Evolutionary conservation across 306 rosid genomes (phyloP).

Genomic region (Bauhinia variegata): DNA sequence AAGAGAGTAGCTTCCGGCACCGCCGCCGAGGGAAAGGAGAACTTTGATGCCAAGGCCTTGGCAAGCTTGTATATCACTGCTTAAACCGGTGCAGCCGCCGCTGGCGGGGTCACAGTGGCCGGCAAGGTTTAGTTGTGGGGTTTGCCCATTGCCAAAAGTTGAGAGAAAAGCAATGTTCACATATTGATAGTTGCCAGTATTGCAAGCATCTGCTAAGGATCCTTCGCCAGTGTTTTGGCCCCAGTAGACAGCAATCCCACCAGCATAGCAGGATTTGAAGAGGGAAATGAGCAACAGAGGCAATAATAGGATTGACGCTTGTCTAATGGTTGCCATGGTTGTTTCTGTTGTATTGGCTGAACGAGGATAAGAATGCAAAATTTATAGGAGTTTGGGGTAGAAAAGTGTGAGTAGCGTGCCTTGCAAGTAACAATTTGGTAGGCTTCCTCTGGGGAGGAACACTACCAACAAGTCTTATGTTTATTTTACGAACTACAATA

Average conservation of each 20-base stretch:
- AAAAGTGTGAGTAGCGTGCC: conserved; percentile 30
- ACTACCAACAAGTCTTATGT: too few species aligned
- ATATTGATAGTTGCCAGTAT: conserved; percentile 61
- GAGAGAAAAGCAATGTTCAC: conserved; percentile 64
- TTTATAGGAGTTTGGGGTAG: conserved; percentile 40
- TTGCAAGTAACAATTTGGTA: conserved; percentile 2
- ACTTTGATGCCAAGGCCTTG: conserved; percentile 55
- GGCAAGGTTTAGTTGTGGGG: conserved; percentile 50
- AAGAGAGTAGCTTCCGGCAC: conserved; percentile 44
- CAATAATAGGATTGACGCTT: conserved; percentile 26
- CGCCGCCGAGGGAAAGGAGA: conserved; percentile 69
- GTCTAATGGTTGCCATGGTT: conserved; percentile 46
- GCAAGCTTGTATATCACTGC: conserved; percentile 47
- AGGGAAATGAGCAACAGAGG: conserved; percentile 41
- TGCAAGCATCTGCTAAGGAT: conserved; percentile 53
- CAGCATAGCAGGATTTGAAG: conserved; percentile 38
- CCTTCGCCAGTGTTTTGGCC: conserved; percentile 60
- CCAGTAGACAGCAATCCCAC: conserved; percentile 62
- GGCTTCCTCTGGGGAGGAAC: background rate
- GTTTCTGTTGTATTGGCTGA: conserved; percentile 8
- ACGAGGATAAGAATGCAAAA: background rate
- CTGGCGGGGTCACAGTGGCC: conserved; percentile 47
- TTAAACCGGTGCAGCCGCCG: conserved; percentile 37
- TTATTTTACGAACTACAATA: too few species aligned
- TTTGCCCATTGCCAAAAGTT: conserved; percentile 52